A percentile compares a stretch with the other conserved stretches of the same genome.
phyloP scores from a whole-genome alignment of 2,329 filamentous ascomycete genomes.

The Trichophyton benhamiae region DNA sequence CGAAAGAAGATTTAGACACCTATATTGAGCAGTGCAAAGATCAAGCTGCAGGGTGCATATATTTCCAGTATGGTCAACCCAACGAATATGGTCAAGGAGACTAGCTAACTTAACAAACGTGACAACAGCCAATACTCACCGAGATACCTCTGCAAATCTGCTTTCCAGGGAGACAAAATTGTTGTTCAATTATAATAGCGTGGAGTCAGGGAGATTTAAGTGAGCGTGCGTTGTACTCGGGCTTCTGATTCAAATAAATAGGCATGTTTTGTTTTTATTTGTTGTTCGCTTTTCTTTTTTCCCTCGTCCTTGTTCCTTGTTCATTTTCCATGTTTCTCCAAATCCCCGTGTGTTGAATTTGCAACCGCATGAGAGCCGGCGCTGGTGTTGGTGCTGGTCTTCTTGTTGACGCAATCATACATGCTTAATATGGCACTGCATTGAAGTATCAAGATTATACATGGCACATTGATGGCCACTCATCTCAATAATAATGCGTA shows the following conservation, averaged over 20 bases:
- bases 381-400: too few relatives aligned
- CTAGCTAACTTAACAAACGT: not conserved
- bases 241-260: not conserved
- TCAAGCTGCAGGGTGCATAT: conserved; percentile 9
- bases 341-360: too few relatives aligned
- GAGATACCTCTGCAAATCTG: not conserved
- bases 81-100: not conserved
- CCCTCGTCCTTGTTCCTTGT: too few relatives aligned
- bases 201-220: not conserved
- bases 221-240: too few relatives aligned
- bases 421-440: too few relatives aligned
- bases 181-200: not conserved
- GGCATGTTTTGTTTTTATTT: not conserved
- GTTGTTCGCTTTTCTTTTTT: not conserved
- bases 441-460: too few relatives aligned
- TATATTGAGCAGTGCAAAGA: conserved; percentile 10
- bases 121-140: conserved; percentile 5
- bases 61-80: conserved; percentile 6
- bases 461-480: too few relatives aligned
- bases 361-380: too few relatives aligned
- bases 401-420: too few relatives aligned
- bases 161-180: conserved; percentile 2
- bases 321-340: too few relatives aligned
- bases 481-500: too few relatives aligned
- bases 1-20: conserved; percentile 6